These are phyloP conservation scores for Beauveria sp. DNA, from an alignment of 2,329 filamentous ascomycete genomes.

Conservation along the genomic window DNA sequence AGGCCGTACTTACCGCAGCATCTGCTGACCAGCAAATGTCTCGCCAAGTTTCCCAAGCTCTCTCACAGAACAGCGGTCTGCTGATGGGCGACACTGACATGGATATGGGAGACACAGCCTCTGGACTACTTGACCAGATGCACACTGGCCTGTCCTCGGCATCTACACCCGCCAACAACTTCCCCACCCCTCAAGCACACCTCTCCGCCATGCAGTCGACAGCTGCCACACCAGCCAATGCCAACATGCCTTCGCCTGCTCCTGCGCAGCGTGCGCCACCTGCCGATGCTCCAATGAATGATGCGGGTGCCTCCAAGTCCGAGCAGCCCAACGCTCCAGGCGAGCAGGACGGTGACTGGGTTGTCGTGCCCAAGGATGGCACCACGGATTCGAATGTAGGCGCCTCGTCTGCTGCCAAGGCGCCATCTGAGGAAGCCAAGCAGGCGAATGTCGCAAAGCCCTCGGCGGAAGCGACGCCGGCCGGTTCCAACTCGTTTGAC, in stretches of 20 bases:
- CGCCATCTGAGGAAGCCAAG: slow-evolving; percentile 18
- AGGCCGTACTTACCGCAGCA: slow-evolving; percentile 17
- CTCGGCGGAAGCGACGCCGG: slow-evolving; percentile 39
- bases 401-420: slow-evolving; percentile 15
- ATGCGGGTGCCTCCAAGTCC: slow-evolving; percentile 16
- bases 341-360: slow-evolving; percentile 59
- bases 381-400: slow-evolving; percentile 15
- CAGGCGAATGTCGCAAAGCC: slow-evolving; percentile 26
- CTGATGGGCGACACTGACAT: slow-evolving; percentile 52
- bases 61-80: slow-evolving; percentile 47
- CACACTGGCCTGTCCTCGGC: slow-evolving; percentile 52
- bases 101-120: slow-evolving; percentile 57
- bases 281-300: slow-evolving; percentile 38
- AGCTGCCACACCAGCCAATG: slow-evolving; percentile 48
- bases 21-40: slow-evolving; percentile 31
- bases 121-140: slow-evolving; percentile 61
- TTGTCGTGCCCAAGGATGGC: slow-evolving; percentile 61
- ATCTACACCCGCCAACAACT: slow-evolving; percentile 53
- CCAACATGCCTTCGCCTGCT: slow-evolving; percentile 39
- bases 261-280: slow-evolving; percentile 19
- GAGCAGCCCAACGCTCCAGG: slow-evolving; percentile 39
- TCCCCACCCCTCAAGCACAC: slow-evolving; percentile 53
- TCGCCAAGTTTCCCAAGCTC: slow-evolving; percentile 46
- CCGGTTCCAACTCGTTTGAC: slow-evolving; percentile 37
- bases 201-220: slow-evolving; percentile 49